A percentile compares a stretch with the other conserved stretches of the same genome.
Evolutionary conservation across 164 flowering plant species (phyloP).

Genomic region (Tetracentron sinense): DNA sequence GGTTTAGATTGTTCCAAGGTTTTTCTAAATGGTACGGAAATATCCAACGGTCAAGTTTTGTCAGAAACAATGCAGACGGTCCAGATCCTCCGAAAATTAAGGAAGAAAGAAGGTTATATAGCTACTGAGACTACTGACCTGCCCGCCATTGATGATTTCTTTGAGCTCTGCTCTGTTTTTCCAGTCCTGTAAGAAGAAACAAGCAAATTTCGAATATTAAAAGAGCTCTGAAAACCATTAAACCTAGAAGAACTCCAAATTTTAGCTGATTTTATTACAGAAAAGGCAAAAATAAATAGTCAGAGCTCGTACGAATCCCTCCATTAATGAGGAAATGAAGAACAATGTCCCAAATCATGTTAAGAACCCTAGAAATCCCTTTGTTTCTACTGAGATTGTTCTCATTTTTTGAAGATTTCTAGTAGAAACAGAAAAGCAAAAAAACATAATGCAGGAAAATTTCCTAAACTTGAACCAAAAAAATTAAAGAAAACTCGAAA

Average conservation of each 20-base stretch:
- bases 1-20: slow-evolving; percentile 21
- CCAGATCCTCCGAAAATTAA: background rate
- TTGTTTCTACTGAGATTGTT: too few species aligned
- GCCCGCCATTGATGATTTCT: slow-evolving; percentile 54
- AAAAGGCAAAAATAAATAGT: background rate
- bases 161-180: slow-evolving; percentile 27
- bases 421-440: too few species aligned
- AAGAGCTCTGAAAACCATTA: background rate
- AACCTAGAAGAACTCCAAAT: background rate
- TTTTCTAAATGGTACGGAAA: background rate
- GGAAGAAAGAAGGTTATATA: background rate
- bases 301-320: background rate
- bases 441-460: background rate
- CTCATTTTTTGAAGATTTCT: too few species aligned
- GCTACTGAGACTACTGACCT: slow-evolving; percentile 26
- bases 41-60: background rate
- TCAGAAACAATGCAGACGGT: background rate
- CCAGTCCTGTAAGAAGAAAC: background rate
- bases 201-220: background rate
- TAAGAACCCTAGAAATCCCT: background rate
- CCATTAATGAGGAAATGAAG: background rate
- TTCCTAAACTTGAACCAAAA: too few species aligned
- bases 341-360: background rate
- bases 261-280: background rate
- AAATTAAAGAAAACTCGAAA: too few species aligned